Percentiles rank a stretch among this genome's conserved stretches.
Conservation (phyloP, 305 asterid genomes). For the Andrographis paniculata region DNA sequence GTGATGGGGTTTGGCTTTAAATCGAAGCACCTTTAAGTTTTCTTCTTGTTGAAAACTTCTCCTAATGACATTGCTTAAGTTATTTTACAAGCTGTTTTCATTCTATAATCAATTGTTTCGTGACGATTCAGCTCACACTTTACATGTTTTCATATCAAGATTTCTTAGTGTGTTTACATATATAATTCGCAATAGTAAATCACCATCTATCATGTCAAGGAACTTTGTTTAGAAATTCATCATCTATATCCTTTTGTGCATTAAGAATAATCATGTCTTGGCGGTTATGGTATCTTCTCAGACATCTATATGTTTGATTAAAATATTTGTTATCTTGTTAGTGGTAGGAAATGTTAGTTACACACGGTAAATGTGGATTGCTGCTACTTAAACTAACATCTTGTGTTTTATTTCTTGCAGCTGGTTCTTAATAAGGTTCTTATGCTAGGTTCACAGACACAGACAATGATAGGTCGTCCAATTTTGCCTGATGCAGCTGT, state of each 20-base stretch:
- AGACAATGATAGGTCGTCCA: constrained; percentile 91
- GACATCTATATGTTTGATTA: neutral
- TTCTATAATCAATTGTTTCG: too few relatives aligned
- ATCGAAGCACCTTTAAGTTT: constrained; percentile 1
- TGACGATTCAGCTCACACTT: too few relatives aligned
- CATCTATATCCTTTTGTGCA: constrained; percentile 5
- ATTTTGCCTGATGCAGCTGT: constrained; percentile 85
- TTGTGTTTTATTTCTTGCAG: constrained; percentile 35
- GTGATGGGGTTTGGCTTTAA: constrained; percentile 3
- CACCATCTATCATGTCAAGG: neutral
- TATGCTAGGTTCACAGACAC: constrained; percentile 70
- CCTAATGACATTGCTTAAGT: too few relatives aligned
- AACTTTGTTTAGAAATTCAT: constrained; percentile 5
- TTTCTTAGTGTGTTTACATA: too few relatives aligned
- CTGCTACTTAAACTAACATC: constrained; percentile 14
- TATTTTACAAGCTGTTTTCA: too few relatives aligned
- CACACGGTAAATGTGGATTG: constrained; percentile 10
- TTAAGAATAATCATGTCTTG: constrained; percentile 4
- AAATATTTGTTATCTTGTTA: neutral
- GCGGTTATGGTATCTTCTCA: neutral
- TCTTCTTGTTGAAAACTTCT: too few relatives aligned
- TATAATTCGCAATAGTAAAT: too few relatives aligned
- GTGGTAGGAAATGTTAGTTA: neutral
- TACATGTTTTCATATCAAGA: too few relatives aligned
- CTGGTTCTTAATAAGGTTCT: constrained; percentile 78